Evolutionary conservation across 306 rosid species (phyloP).

Genomic region (cucumber (Cucumis sativus)): Cucumber_9930_V3 NC_026655.2:590501-591000

Average conservation of each 20-base stretch:
- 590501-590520: constrained; percentile 6
- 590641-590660: neutral
- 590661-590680: neutral
- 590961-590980: neutral
- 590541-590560: neutral
- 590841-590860: constrained; percentile 1
- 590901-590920: neutral
- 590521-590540: neutral
- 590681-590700: neutral
- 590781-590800: neutral
- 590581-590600: neutral
- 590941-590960: constrained; percentile 1
- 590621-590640: constrained; percentile 5
- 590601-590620: neutral
- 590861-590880: neutral
- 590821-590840: neutral
- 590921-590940: neutral
- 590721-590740: neutral
- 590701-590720: neutral
- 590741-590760: neutral
- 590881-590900: neutral
- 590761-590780: neutral
- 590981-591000: neutral
- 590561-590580: neutral
- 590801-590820: neutral